phyloP scores from a whole-genome alignment of 1,284 basidiomycete genomes.

The Puccinia polysora region DNA sequence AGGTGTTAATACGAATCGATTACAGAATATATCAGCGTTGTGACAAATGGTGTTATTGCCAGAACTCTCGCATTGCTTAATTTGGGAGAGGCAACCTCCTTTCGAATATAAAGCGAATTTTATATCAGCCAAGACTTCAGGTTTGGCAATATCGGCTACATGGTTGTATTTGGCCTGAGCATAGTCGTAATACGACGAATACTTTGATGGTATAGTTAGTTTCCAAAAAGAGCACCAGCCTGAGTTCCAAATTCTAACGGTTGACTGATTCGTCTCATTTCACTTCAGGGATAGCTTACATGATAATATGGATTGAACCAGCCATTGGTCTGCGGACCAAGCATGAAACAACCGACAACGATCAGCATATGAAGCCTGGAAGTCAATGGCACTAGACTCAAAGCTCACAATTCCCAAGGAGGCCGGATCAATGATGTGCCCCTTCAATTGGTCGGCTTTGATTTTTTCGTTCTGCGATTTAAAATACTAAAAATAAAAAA shows the following conservation, averaged over 20 bases:
- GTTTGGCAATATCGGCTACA: constrained; percentile 17
- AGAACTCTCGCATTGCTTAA: constrained; percentile 25
- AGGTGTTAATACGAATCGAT: constrained; percentile 4
- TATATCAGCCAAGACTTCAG: neutral
- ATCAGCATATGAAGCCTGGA: neutral
- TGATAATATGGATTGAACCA: constrained; percentile 41
- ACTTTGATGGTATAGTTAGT: too few species aligned
- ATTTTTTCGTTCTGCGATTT: constrained; percentile 29
- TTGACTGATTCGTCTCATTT: neutral
- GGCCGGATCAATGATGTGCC: constrained; percentile 11
- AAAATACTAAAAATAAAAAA: constrained; percentile 27
- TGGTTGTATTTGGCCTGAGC: constrained; percentile 39
- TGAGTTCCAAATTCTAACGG: neutral
- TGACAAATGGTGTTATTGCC: constrained; percentile 26
- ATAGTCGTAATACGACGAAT: constrained; percentile 35
- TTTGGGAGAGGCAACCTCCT: constrained; percentile 16
- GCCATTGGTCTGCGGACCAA: constrained; percentile 30
- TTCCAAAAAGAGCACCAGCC: too few species aligned
- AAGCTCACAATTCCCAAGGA: constrained; percentile 39
- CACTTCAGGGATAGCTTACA: constrained; percentile 7
- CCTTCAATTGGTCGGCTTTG: constrained; percentile 18
- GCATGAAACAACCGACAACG: neutral
- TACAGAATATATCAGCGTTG: constrained; percentile 31
- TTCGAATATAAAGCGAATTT: constrained; percentile 2
- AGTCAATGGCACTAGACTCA: neutral